These are phyloP conservation scores for Cyberlindnera sargentensis DNA, from an alignment of 805 yeast species.

Conservation along the genomic window DNA sequence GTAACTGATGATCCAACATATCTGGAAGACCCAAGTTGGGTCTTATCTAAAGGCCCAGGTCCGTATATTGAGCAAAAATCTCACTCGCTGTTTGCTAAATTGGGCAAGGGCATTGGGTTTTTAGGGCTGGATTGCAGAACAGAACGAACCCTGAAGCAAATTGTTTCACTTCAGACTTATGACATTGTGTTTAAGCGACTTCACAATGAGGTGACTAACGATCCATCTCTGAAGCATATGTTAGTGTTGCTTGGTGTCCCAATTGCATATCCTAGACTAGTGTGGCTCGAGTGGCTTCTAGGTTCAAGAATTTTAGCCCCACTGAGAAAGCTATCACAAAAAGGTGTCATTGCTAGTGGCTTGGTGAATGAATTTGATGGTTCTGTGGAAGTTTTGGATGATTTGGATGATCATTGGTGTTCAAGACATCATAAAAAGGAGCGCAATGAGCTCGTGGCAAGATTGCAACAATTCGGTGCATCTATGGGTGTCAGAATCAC, in stretches of 20 bases:
- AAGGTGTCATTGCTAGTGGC: slow-evolving; percentile 60
- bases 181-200: slow-evolving; percentile 53
- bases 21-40: slow-evolving; percentile 48
- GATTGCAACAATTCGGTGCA: slow-evolving; percentile 61
- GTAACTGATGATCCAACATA: slow-evolving; percentile 36
- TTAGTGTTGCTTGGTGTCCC: slow-evolving; percentile 89
- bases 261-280: slow-evolving; percentile 88
- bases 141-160: slow-evolving; percentile 61
- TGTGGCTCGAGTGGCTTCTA: slow-evolving; percentile 78
- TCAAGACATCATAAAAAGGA: slow-evolving; percentile 80
- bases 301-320: slow-evolving; percentile 59
- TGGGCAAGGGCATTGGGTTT: slow-evolving; percentile 69
- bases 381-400: slow-evolving; percentile 83
- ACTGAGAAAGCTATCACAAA: slow-evolving; percentile 48
- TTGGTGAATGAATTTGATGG: slow-evolving; percentile 91
- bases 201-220: slow-evolving; percentile 40
- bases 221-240: slow-evolving; percentile 62
- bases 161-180: slow-evolving; percentile 54
- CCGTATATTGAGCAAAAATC: slow-evolving; percentile 62
- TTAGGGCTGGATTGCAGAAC: slow-evolving; percentile 90
- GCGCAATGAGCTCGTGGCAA: slow-evolving; percentile 60
- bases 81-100: slow-evolving; percentile 62
- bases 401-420: slow-evolving; percentile 96
- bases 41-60: slow-evolving; percentile 50
- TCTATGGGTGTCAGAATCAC: slow-evolving; percentile 65